Base-by-base conservation (phyloP, 305 asterid species). In the Fraxinus velutina region DNA sequence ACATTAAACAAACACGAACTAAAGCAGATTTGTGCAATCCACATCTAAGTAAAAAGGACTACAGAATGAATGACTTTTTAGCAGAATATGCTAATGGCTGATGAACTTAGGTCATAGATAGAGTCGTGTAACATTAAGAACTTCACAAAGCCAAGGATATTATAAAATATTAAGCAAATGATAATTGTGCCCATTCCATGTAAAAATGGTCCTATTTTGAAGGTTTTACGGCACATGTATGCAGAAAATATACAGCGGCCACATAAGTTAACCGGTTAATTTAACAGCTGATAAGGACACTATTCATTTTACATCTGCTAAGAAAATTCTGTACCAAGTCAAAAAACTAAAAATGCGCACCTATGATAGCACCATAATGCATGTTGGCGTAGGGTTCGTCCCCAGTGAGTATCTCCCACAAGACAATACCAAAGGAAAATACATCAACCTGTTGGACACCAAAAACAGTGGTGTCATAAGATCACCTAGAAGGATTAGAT, bases 321-420 rank as follows among this genome's bases (percentile, higher is more conserved):
- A 73, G 29, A 71, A 76, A 79, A 80, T 24, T 55, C 52, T 70
- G 76, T 44, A 13, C 78, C 79, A 55, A 62, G 10, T 50, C 50
- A 82, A 77, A 78, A 42, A 57, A 17, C 55, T 24, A 73, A 78
- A 77, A 64, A 71, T 74, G 77, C 91, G 44, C 80, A 93, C 97
- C 97, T 88, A 93, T 93, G 84, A 93, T 93, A 78, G 95, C 97
- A 12, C 97, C 97, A 66, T 91, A 93, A 86, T 93, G 95, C 97
- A 93, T 93, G 88, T 87, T 93, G 80, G 95, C 94, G 39, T 93
- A 93, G 86, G 97, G 97, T 84, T 93, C 97, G 82, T 93, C 97
- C 30, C 97, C 97, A 2, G 97, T 93, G 78, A 93, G 97, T 81
- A 93, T 92, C 95, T 93, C 97, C 97, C 97, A 93, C 87, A 93